Conservation (phyloP, 2,329 filamentous ascomycete species). For the Orbilia javanica region DNA sequence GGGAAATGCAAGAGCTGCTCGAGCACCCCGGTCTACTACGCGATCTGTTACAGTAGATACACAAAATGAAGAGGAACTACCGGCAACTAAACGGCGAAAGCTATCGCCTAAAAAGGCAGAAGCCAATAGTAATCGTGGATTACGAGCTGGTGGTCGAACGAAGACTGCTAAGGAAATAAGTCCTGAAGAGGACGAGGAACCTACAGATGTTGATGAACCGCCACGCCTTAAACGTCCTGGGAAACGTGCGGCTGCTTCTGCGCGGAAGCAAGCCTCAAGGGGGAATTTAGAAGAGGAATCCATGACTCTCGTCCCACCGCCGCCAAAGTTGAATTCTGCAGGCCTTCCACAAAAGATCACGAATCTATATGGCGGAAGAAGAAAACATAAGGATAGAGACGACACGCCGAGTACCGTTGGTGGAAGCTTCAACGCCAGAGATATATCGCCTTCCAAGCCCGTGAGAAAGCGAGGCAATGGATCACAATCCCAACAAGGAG, state of each 20-base stretch:
- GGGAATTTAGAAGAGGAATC: conserved; percentile 43
- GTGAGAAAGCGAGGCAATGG: conserved; percentile 20
- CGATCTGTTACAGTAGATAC: not conserved
- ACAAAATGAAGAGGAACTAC: conserved; percentile 27
- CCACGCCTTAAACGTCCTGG: conserved; percentile 16
- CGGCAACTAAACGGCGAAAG: conserved; percentile 43
- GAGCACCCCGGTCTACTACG: conserved; percentile 16
- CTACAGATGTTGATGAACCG: conserved; percentile 28
- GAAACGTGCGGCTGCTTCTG: not conserved
- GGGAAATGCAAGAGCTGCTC: not conserved
- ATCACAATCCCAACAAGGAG: not conserved
- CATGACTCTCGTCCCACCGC: not conserved
- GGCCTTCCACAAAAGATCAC: conserved; percentile 35
- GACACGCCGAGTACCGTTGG: conserved; percentile 43
- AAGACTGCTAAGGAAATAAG: not conserved
- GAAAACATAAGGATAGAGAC: conserved; percentile 48
- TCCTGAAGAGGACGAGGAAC: conserved; percentile 21
- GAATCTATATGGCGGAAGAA: conserved; percentile 49
- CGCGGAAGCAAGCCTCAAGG: not conserved
- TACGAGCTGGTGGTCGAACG: conserved; percentile 5
- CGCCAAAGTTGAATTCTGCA: not conserved
- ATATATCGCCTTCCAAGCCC: conserved; percentile 24
- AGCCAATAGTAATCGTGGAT: not conserved
- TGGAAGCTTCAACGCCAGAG: conserved; percentile 16
- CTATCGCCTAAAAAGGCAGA: conserved; percentile 27